Conservation (phyloP, 73 alveolate species). For the Paramecium primaurelia region DNA sequence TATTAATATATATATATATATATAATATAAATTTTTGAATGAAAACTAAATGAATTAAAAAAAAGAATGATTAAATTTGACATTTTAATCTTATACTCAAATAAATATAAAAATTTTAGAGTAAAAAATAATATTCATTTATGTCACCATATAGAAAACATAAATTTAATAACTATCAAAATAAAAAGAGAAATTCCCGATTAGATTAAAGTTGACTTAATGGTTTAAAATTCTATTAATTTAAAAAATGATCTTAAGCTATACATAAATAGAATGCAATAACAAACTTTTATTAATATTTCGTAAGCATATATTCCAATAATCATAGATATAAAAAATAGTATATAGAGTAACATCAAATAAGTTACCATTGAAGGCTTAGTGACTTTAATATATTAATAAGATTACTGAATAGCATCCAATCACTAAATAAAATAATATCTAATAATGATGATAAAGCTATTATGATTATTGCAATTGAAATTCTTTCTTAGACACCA, state of each 20-base stretch:
- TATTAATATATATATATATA: no score
- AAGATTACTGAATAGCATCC: not conserved
- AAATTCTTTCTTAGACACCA: not conserved
- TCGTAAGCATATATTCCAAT: not conserved
- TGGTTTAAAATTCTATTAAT: not conserved
- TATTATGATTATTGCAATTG: not conserved
- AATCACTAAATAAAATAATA: not conserved
- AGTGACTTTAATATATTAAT: not conserved
- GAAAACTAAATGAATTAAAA: not conserved
- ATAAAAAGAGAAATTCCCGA: not conserved
- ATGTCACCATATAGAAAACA: not conserved
- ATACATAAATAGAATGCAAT: not conserved
- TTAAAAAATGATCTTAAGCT: not conserved
- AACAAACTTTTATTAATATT: not conserved
- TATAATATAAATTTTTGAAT: not conserved
- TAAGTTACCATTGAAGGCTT: not conserved
- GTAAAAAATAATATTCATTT: not conserved
- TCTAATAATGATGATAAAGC: not conserved
- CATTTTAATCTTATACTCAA: no score
- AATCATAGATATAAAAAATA: not conserved
- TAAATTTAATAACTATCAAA: not conserved
- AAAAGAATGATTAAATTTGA: not conserved
- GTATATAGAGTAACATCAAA: not conserved
- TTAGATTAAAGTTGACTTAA: not conserved
- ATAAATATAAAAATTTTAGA: not conserved